phyloP scores from a whole-genome alignment of 768 basidiomycete genomes.

The Serpula lacrymans region DNA sequence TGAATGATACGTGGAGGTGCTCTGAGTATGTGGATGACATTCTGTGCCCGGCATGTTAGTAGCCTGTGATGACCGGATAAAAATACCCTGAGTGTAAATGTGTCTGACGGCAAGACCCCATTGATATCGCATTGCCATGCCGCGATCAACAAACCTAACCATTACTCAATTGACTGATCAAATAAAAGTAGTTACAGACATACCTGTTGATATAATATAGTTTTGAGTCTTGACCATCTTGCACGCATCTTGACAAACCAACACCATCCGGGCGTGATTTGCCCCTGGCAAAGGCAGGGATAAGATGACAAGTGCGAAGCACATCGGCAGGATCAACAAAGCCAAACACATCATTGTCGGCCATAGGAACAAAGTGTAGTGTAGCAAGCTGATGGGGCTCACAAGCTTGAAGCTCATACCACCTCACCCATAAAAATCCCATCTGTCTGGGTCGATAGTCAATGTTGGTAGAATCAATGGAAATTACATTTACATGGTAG shows the following conservation, averaged over 20 bases:
- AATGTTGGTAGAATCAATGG: neutral
- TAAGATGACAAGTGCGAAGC: conserved; percentile 8
- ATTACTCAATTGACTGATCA: neutral
- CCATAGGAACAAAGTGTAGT: conserved; percentile 1
- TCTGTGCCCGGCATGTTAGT: too few relatives aligned
- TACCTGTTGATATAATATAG: conserved; percentile 11
- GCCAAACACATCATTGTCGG: conserved; percentile 1
- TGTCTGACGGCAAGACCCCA: conserved; percentile 8
- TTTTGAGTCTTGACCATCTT: conserved; percentile 5
- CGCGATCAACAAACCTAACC: conserved; percentile 6
- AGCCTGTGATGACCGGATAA: too few relatives aligned
- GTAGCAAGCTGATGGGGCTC: neutral
- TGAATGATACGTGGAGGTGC: too few relatives aligned
- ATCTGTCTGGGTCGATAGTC: neutral
- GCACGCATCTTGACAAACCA: neutral
- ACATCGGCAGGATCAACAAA: conserved; percentile 8
- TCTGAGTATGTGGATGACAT: too few relatives aligned
- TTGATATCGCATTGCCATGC: conserved; percentile 5
- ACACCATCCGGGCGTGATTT: neutral
- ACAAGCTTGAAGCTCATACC: conserved; percentile 1
- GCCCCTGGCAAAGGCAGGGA: conserved; percentile 5
- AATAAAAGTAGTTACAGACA: neutral
- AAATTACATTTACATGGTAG: conserved; percentile 14
- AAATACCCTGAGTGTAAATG: neutral
- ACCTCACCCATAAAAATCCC: conserved; percentile 11